Conservation (phyloP, 2,329 filamentous ascomycete species). For the Decorospora gaudefroyi region DNA sequence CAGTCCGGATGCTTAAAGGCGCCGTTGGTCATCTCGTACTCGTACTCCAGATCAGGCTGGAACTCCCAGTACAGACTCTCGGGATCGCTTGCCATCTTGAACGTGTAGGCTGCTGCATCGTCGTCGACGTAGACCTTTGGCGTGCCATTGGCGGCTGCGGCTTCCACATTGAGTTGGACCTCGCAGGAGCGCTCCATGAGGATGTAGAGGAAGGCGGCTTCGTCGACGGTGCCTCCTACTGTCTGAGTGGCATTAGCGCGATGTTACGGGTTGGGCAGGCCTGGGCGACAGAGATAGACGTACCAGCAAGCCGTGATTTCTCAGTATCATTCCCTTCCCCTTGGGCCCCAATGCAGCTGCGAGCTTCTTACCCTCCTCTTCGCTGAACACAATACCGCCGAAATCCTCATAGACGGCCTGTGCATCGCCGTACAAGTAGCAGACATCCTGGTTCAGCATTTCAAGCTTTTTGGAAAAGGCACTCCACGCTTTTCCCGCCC, state of each 20-base stretch:
- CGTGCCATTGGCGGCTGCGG: conserved; percentile 61
- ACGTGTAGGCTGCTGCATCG: conserved; percentile 60
- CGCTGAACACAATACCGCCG: conserved; percentile 65
- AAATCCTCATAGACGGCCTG: conserved; percentile 69
- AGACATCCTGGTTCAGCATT: conserved; percentile 72
- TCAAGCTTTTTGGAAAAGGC: conserved; percentile 67
- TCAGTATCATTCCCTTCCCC: conserved; percentile 66
- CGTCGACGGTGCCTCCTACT: conserved; percentile 72
- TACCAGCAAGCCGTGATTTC: conserved; percentile 71
- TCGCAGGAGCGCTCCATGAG: conserved; percentile 70
- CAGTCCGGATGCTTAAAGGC: conserved; percentile 25
- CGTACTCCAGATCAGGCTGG: conserved; percentile 57
- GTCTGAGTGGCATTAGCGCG: conserved; percentile 48
- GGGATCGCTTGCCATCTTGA: conserved; percentile 54
- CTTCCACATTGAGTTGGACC: conserved; percentile 70
- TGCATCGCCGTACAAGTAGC: conserved; percentile 64
- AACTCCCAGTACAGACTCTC: conserved; percentile 59
- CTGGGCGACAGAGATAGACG: conserved; percentile 1
- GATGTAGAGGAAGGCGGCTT: conserved; percentile 72
- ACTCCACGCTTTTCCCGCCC: conserved; percentile 69
- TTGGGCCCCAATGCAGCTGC: conserved; percentile 65
- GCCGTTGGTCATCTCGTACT: conserved; percentile 41
- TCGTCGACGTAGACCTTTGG: conserved; percentile 61
- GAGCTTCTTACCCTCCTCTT: conserved; percentile 67
- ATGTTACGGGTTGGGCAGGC: neutral